Percentiles rank a stretch among this genome's conserved stretches.
These are phyloP conservation scores for Hanseniaspora gamundiae DNA, from an alignment of 1,139 yeast genomes.

Conservation along the genomic window DNA sequence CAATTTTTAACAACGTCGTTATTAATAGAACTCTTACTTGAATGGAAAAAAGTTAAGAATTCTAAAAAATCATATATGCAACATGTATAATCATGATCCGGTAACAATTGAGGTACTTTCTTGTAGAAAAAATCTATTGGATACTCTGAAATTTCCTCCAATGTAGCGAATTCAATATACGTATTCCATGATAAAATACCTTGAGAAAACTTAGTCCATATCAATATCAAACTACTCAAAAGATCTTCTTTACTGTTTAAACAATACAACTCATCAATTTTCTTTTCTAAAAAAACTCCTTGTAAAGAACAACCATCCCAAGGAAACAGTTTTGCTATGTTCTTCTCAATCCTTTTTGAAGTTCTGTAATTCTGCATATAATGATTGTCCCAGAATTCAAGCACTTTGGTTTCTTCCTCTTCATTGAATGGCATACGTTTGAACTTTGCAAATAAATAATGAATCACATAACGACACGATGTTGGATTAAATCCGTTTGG, in stretches of 20 bases:
- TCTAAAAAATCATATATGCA: constrained; percentile 25
- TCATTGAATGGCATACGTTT: constrained; percentile 11
- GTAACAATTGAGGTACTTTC: constrained; percentile 21
- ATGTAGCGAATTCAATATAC: constrained; percentile 17
- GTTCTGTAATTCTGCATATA: too few relatives aligned
- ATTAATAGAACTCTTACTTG: constrained; percentile 11
- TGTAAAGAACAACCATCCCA: constrained; percentile 26
- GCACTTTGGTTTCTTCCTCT: constrained; percentile 8
- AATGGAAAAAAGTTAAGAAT: constrained; percentile 20
- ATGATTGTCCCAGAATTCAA: constrained; percentile 6
- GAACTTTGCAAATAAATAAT: constrained; percentile 22
- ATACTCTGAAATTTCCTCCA: constrained; percentile 16
- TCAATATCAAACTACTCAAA: constrained; percentile 19
- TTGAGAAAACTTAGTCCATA: constrained; percentile 24
- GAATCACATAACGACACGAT: constrained; percentile 24
- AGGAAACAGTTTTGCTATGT: constrained; percentile 23
- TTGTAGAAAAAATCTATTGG: constrained; percentile 24
- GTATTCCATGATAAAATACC: constrained; percentile 27
- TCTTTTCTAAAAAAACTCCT: constrained; percentile 18
- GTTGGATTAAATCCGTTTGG: constrained; percentile 20
- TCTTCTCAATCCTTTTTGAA: constrained; percentile 12
- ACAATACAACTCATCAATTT: constrained; percentile 13
- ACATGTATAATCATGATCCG: constrained; percentile 25
- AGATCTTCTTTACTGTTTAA: constrained; percentile 16
- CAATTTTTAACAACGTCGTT: constrained; percentile 2